These are phyloP conservation scores for Fusarium decemcellulare DNA, from an alignment of 2,329 filamentous ascomycete genomes.

Conservation along the genomic window DNA sequence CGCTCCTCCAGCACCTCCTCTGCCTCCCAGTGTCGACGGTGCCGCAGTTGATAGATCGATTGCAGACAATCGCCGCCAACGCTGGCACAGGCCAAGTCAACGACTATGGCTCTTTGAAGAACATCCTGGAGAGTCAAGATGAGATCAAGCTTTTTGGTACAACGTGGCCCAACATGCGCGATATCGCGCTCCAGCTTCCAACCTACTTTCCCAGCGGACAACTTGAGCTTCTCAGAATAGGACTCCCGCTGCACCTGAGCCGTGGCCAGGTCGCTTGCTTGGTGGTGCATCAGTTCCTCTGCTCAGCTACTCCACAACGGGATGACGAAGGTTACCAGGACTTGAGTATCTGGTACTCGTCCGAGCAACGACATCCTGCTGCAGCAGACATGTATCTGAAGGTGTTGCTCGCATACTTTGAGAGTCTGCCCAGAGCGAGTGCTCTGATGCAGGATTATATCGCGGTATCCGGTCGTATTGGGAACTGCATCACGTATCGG, in stretches of 20 bases:
- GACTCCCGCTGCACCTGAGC: slow-evolving; percentile 35
- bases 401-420: slow-evolving; percentile 50
- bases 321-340: slow-evolving; percentile 48
- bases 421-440: slow-evolving; percentile 18
- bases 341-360: slow-evolving; percentile 53
- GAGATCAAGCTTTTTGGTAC: slow-evolving; percentile 18
- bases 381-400: slow-evolving; percentile 50
- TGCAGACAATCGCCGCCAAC: slow-evolving; percentile 49
- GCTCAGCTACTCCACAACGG: slow-evolving; percentile 40
- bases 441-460: slow-evolving; percentile 7
- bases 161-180: slow-evolving; percentile 44
- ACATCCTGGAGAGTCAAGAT: not conserved
- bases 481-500: slow-evolving; percentile 35
- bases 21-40: slow-evolving; percentile 11
- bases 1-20: slow-evolving; percentile 43
- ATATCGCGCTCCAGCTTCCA: slow-evolving; percentile 39
- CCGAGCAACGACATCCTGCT: slow-evolving; percentile 48
- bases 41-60: slow-evolving; percentile 39
- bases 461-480: rapidly evolving
- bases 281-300: slow-evolving; percentile 51
- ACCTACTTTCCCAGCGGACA: slow-evolving; percentile 36
- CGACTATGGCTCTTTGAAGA: slow-evolving; percentile 42
- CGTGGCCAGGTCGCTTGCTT: slow-evolving; percentile 48
- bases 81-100: slow-evolving; percentile 32
- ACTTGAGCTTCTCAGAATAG: slow-evolving; percentile 35